Base-by-base conservation (phyloP, 2,329 filamentous ascomycete species). In the Phyllosticta paracitricarpa region DNA sequence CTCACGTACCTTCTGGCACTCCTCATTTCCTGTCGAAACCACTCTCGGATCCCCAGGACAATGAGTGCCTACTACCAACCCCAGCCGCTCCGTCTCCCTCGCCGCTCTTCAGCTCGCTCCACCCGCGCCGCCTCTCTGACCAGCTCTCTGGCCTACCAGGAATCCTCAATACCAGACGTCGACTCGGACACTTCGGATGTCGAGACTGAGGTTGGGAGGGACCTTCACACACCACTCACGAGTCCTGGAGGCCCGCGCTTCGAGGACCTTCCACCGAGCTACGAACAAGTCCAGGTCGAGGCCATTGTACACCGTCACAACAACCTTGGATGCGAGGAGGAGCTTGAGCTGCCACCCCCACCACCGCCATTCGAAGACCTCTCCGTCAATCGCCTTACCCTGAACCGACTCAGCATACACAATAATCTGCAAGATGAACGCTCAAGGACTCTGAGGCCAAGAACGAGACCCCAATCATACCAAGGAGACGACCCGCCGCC, bases 201-300 rank as follows among this genome's bases (percentile, higher is more conserved):
- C 40, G 40, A 48, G 40, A 48, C 40, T 17, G 40, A 48, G n/a
- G n/a, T 48, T n/a, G 40, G 40, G n/a, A 48, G 40, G n/a, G 40
- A 48, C 40, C 14, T 48, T n/a, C 40, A 48, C 40, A 48, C 40
- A n/a, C 40, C 52, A 19, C 52, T 54, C 52, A 28, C 52, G 4
- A 54, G 26, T 54, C 52, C 22, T 12, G 52, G 51, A 19, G 71
- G 72, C 10, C 70, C 70, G 1, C 69, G 68, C 14, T 73, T 73
- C 56, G 70, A 73, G 56, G 72, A 75, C 57, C 63, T 73, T 3
- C 72, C 72, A 22, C 72, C 72, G 1, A 70, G 71, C 0, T 75
- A 75, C 58, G 70, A 72, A 53, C 69, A 74, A 61, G 72, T 72
- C 5, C 68, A 69, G 26, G 55, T 51, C 7, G 24, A 51, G 33